These are phyloP conservation scores for Verticillium longisporum DNA, from an alignment of 2,329 filamentous ascomycete genomes.

Conservation along the genomic window DNA sequence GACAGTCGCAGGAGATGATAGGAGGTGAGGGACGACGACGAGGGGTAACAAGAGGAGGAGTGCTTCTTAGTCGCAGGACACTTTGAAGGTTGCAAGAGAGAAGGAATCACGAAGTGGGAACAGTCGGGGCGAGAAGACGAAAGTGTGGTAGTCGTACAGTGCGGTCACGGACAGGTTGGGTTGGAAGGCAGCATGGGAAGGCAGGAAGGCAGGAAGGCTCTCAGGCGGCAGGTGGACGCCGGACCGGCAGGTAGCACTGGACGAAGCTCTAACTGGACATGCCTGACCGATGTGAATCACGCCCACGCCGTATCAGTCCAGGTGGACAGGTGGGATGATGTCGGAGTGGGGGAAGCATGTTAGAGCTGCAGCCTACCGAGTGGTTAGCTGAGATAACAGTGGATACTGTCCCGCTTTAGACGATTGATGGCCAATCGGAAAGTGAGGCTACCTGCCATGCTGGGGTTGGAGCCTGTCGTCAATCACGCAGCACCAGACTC, in stretches of 20 bases:
- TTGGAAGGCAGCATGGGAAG: constrained; percentile 1
- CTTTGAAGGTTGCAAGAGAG: not conserved
- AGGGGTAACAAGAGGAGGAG: not conserved
- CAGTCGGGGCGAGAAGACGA: not conserved
- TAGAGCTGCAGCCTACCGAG: not conserved
- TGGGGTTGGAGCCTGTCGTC: not conserved
- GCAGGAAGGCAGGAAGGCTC: not conserved
- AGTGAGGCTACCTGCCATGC: not conserved
- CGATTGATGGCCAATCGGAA: not conserved
- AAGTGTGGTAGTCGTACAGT: constrained; percentile 3
- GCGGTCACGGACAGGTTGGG: not conserved
- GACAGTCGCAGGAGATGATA: not conserved
- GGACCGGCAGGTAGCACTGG: not conserved
- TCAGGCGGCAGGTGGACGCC: not conserved
- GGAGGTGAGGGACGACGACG: not conserved
- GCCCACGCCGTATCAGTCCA: not conserved
- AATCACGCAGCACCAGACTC: not conserved
- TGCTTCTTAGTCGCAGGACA: not conserved
- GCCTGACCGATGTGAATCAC: constrained; percentile 2
- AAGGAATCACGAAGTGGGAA: not conserved
- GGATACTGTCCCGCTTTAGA: not conserved
- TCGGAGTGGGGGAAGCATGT: not conserved
- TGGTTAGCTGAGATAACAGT: not conserved
- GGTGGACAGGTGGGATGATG: not conserved
- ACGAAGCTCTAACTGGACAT: not conserved